Evolutionary conservation across 176 grass and related monocot genomes (phyloP), one percentile per base, ranked within the genome.

Genomic region (Triticum dicoccoides): DNA sequence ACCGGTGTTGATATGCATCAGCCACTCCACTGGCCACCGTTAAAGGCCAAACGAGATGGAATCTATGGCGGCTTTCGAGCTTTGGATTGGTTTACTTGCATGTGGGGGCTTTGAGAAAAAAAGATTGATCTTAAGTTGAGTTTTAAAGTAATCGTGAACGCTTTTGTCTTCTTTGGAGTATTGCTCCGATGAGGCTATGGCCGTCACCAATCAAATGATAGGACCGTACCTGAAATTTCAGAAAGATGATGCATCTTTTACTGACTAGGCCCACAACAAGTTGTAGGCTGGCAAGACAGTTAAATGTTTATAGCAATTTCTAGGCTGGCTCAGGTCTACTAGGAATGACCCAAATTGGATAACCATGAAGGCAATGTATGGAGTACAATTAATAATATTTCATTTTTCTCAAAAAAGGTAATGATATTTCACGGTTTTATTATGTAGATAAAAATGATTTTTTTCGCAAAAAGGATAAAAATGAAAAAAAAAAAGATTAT

Each of bases 11-110:
- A 73, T 58, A 64, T 65, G 88, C 69, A 81, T 24, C 35, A 77
- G 14, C 32, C 73, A 76, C 70, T 68, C 25, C 56, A 84, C 71
- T 64, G 77, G 70, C 59, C 61, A 44, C 29, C 76, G 79, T 17
- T 47, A 80, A 64, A 68, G 76, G 81, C 85, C 89, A 87, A 91
- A 88, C 78, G 76, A 91, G 85, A 88, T 84, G 89, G 89, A 91
- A 91, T 91, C 89, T 91, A 73, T 80, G 62, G 81, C 67, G 67
- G 65, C 67, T 84, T 80, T 90, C 6, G 56, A n/a, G 49, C 47
- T 30, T 9, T 42, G 35, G 75, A 84, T 87, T 87, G 89, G 84
- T 67, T 67, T 65, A 79, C 32, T 73, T n/a, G 68, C 80, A 80
- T 47, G 69, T 84, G 82, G 72, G 41, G 76, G 24, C 45, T 76